Evolutionary conservation across 108 stramenopile genomes (phyloP).

Genomic region (Skeletonema potamos): DNA sequence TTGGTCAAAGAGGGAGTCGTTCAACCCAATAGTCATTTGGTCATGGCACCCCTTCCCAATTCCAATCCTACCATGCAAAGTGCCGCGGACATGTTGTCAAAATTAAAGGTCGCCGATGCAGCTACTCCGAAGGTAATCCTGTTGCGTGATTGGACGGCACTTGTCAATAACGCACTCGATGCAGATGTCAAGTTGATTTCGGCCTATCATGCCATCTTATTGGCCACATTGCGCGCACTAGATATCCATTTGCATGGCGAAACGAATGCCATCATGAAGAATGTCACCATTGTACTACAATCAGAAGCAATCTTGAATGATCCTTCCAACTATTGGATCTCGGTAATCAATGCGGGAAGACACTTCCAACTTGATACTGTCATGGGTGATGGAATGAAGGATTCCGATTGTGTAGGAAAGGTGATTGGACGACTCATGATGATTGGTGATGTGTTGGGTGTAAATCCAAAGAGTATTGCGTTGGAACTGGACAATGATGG

Average conservation of each 20-base stretch:
- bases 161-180: constrained; percentile 76
- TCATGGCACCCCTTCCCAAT: constrained; percentile 81
- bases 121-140: constrained; percentile 60
- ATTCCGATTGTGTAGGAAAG: constrained; percentile 80
- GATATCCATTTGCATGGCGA: constrained; percentile 43
- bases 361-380: constrained; percentile 84
- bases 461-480: constrained; percentile 68
- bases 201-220: constrained; percentile 74
- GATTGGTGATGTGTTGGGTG: constrained; percentile 79
- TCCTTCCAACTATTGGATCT: constrained; percentile 95
- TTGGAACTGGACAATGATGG: constrained; percentile 37
- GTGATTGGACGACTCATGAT: constrained; percentile 86
- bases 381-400: constrained; percentile 80
- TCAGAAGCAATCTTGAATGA: constrained; percentile 86
- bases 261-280: constrained; percentile 49
- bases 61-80: constrained; percentile 74
- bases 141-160: constrained; percentile 86
- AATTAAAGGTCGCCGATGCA: constrained; percentile 23
- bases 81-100: constrained; percentile 61
- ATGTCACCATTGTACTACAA: constrained; percentile 74
- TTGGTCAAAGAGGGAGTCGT: constrained; percentile 61
- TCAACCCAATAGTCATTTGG: constrained; percentile 67
- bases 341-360: constrained; percentile 91
- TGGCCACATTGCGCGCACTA: constrained; percentile 63
- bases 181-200: constrained; percentile 81